Evolutionary conservation across 306 rosid species (phyloP).

Genomic region (Herpetospermum pedunculosum): DNA sequence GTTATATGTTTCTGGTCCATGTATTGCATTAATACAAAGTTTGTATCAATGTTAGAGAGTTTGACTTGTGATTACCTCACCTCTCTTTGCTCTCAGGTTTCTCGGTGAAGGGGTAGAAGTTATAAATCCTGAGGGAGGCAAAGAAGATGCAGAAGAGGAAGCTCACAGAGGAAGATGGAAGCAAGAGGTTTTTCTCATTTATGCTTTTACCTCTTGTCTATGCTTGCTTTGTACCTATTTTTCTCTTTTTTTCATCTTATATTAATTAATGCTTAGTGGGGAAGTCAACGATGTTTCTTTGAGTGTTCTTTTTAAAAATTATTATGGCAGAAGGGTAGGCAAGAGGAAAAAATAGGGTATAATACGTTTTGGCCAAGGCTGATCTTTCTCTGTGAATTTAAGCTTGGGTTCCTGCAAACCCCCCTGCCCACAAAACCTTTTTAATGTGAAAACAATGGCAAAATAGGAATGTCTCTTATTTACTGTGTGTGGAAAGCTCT

Average conservation of each 20-base stretch:
- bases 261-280: neutral
- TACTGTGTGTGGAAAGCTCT: neutral
- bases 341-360: neutral
- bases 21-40: neutral
- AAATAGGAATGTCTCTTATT: neutral
- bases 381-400: neutral
- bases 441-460: neutral
- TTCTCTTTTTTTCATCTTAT: neutral
- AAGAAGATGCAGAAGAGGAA: slow-evolving; percentile 88
- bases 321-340: neutral
- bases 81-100: slow-evolving; percentile 29
- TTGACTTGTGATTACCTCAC: slow-evolving; percentile 9
- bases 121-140: slow-evolving; percentile 88
- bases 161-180: slow-evolving; percentile 90
- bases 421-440: neutral
- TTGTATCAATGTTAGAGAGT: neutral
- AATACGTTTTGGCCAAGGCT: neutral
- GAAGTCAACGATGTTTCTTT: neutral
- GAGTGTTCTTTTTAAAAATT: neutral
- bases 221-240: neutral
- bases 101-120: slow-evolving; percentile 92
- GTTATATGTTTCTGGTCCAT: neutral
- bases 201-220: neutral
- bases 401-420: neutral
- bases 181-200: slow-evolving; percentile 42